Base-by-base conservation (phyloP, 148 eudicot genomes). In the Persicaria tinctoria region DNA sequence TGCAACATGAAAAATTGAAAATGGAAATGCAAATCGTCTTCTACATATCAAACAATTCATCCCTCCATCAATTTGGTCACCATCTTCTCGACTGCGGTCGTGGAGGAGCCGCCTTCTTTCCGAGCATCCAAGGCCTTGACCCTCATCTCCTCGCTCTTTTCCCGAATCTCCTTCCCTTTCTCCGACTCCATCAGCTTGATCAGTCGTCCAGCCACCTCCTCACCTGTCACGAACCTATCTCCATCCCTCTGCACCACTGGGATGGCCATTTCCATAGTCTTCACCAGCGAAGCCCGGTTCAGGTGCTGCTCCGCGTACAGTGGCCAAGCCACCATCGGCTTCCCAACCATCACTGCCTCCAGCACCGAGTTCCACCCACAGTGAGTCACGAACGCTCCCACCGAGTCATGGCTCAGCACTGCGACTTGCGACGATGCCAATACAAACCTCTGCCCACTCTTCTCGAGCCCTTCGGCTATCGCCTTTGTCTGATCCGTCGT, bases 321-420 rank as follows among this genome's bases (percentile, higher is more conserved):
- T 0, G 84, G 80, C 80, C 80, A 81, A 17, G 78, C 78, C 44
- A 81, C 77, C 80, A 81, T 78, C 23, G 84, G 84, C 45, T 78
- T 76, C 0, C 84, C 84, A 0, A 76, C 76, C 5, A 47, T 23
- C 57, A 78, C 73, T 5, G 84, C 78, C 60, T 81, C 84, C 46
- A 78, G 9, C 72, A 81, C 76, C 68, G 83, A 81, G 75, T 81
- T 77, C 83, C 83, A 81, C 66, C 83, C 80, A 5, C 83, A 81
- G 20, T 77, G 83, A 2, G 80, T 81, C 56, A 81, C 83, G 48
- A 81, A 81, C 44, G 68, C 83, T 0, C 80, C 83, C 45, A 81
- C 83, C 20, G 83, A 77, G 4, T 48, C 75, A 18, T 81, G 83
- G 27, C 68, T 55, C 59, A 81, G 73, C 12, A 78, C 48, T 8